A percentile compares a stretch with the other conserved stretches of the same genome.
Conservation (phyloP, 345 rosid species). For the Eucalyptus shirleyi region DNA sequence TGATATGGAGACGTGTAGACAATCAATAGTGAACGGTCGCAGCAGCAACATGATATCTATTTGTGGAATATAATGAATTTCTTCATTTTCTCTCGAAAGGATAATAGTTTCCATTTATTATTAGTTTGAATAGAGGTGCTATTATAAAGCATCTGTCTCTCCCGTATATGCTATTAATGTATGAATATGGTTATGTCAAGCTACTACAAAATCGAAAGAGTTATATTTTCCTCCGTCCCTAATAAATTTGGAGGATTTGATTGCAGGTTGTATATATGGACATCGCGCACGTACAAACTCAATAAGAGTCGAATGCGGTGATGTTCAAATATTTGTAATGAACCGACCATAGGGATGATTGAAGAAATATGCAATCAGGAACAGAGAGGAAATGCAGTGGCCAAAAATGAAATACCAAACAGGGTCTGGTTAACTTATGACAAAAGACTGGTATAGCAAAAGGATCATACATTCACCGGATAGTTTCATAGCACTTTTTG, state of each 20-base stretch:
- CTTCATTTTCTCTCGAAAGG: not conserved
- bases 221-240: not conserved
- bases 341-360: not conserved
- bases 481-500: not conserved
- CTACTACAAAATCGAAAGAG: not conserved
- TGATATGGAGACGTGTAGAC: not conserved
- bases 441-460: not conserved
- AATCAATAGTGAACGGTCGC: not conserved
- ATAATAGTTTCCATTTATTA: not conserved
- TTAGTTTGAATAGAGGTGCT: not conserved
- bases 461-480: not conserved
- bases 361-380: not conserved
- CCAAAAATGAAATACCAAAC: not conserved
- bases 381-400: not conserved
- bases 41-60: not conserved
- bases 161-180: not conserved
- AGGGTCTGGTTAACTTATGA: not conserved
- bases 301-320: fast-evolving
- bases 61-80: not conserved
- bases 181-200: not conserved
- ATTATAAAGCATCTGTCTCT: not conserved
- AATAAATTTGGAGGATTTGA: not conserved
- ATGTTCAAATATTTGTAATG: not conserved
- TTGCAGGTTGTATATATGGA: not conserved
- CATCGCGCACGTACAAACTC: not conserved